Evolutionary conservation across 768 basidiomycete genomes (phyloP), one percentile per base, ranked within the genome.

Genomic region (Auriscalpium microsporum): DNA sequence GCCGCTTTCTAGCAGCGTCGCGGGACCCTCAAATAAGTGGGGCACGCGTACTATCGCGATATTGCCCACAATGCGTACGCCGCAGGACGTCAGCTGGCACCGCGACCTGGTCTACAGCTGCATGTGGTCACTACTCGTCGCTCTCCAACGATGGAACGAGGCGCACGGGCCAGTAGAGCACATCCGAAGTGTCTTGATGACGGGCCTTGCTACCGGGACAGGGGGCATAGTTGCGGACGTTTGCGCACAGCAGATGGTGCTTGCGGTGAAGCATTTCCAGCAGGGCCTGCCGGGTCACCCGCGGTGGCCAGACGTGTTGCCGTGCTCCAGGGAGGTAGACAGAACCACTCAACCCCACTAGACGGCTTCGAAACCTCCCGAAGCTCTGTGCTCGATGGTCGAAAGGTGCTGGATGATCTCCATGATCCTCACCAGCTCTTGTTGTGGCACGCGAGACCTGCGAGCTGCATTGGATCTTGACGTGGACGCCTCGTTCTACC

Each of bases 91-190:
- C 6, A 47, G 51, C 28, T 72, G 70, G 71, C 64, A 71, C 35
- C 57, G 60, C 34, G 70, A 69, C 52, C 61, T 72, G 34, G 68
- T 70, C 19, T 71, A 70, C 59, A 67, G 70, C 48, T 64, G 58
- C 16, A 66, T 68, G 64, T 72, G 68, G 71, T 58, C 56, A 38
- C 56, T 72, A 23, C 58, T 69, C 3, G 61, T 58, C 19, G 60
- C 63, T 50, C 35, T 72, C 10, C 57, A 61, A 52, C 57, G 48
- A 4, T 67, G 68, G 65, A 69, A 69, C 52, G 36, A 53, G 10
- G 53, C 35, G 21, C 28, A 4, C 4, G 33, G n/a, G 34, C 50
- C 3, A n/a, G 28, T 34, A n/a, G 55, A 34, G 0, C 10, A 10
- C 13, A 52, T 63, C 21, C 23, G 48, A 52, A 53, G 48, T 13